A percentile compares a stretch with the other conserved stretches of the same genome.
Evolutionary conservation across 495 filamentous ascomycete genomes (phyloP).

Genomic region (Trichoderma reesei): DNA sequence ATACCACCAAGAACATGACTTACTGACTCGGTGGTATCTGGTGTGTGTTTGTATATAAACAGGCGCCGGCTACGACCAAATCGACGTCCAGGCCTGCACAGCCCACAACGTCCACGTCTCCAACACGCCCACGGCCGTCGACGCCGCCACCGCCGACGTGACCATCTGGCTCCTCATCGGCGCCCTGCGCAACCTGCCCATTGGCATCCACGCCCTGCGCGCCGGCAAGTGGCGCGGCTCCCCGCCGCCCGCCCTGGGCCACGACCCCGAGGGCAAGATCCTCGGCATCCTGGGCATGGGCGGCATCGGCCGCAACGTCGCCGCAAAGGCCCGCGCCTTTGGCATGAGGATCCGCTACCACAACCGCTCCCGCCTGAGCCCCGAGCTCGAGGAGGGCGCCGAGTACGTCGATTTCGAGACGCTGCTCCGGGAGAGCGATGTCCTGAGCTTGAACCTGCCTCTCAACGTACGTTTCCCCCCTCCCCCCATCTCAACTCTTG

Average conservation of each 20-base stretch:
- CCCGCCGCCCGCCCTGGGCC: conserved; percentile 35
- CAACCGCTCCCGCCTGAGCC: conserved; percentile 43
- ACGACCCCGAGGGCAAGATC: conserved; percentile 61
- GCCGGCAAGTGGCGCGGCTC: conserved; percentile 46
- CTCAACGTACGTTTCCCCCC: conserved; percentile 46
- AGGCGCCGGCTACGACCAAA: conserved; percentile 73
- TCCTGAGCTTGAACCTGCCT: conserved; percentile 66
- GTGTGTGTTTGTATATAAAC: background rate
- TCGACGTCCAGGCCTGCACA: conserved; percentile 62
- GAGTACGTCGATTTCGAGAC: conserved; percentile 62
- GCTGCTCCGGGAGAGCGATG: conserved; percentile 55
- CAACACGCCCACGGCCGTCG: conserved; percentile 70
- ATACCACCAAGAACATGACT: background rate
- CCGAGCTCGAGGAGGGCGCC: conserved; percentile 47
- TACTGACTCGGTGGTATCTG: background rate
- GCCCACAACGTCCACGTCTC: conserved; percentile 56
- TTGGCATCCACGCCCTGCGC: conserved; percentile 51
- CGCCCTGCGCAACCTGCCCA: conserved; percentile 61
- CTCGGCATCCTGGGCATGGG: conserved; percentile 84
- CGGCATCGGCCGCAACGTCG: conserved; percentile 59
- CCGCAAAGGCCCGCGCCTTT: conserved; percentile 43
- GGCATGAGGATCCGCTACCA: conserved; percentile 62
- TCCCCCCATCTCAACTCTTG: background rate
- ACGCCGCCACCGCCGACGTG: conserved; percentile 73
- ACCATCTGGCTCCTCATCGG: conserved; percentile 71